Base-by-base conservation (phyloP, 257 asterid species). In the Plantago elongata region DNA sequence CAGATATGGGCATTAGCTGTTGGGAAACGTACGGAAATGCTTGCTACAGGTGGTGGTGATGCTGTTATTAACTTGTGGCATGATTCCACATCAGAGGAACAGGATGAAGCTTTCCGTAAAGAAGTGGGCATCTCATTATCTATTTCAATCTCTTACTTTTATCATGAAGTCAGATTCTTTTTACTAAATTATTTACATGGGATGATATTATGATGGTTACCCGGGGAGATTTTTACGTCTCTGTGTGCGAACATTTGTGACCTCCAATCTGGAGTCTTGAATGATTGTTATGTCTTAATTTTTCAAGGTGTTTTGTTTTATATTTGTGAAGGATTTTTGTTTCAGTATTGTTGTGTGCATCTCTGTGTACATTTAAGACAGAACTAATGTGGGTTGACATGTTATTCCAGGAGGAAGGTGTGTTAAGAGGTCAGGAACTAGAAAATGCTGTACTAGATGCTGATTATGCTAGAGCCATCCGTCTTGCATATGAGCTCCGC, bases 1-100 rank as follows among this genome's bases (percentile, higher is more conserved):
- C 83, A 93, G 99, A 83, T 93, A 64, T 93, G 99, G 97, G 90
- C 96, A 51, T 69, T 89, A 81, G 95, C 97, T 57, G 69, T 93
- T 52, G 96, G 99, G 61, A 89, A 80, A 85, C 72, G 78, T 75
- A 89, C 99, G 49, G 97, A 93, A 77, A 76, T 93, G 95, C 79
- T 93, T 73, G 96, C 90, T 18, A 89, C 99, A 5, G 99, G 99
- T 50, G 96, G 99, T 9, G 84, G 86, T 63, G 99, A 89, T 77
- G 96, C 96, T 59, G 90, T 89, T 44, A 80, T 93, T 69, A 89
- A 85, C 74, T 75, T 93, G 79, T 93, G 99, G 99, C 90, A 85
- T 1, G 99, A 93, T 73, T 93, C 92, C n/a, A 93, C 99, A 6
- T 82, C 90, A 63, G 84, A 73, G 13, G 99, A 93, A 16, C 84